Conservation (phyloP, 768 basidiomycete genomes). For the Botryobasidium botryosum region DNA sequence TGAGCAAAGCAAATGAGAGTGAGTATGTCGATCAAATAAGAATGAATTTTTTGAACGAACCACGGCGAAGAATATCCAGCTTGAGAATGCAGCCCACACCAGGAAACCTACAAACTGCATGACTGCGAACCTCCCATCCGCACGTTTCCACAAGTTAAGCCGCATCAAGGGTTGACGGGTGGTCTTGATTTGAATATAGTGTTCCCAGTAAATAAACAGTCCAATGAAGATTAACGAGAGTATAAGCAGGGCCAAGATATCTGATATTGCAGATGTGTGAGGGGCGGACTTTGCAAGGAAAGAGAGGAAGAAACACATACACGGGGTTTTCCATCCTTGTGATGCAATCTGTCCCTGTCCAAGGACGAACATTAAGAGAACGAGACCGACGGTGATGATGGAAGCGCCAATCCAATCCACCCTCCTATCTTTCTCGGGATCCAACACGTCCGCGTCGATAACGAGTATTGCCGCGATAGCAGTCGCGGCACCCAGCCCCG, state of each 20-base stretch:
- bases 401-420: constrained; percentile 68
- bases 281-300: constrained; percentile 5
- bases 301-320: constrained; percentile 22
- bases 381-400: constrained; percentile 45
- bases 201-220: constrained; percentile 50
- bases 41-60: constrained; percentile 14
- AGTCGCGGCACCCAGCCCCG: constrained; percentile 6
- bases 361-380: constrained; percentile 56
- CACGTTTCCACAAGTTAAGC: constrained; percentile 43
- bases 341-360: constrained; percentile 46
- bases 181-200: constrained; percentile 30
- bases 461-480: constrained; percentile 31
- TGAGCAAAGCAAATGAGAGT: not conserved
- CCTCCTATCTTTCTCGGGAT: constrained; percentile 21
- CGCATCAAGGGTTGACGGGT: constrained; percentile 43
- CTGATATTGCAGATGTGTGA: constrained; percentile 18
- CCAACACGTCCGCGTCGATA: constrained; percentile 37
- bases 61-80: constrained; percentile 36
- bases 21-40: not conserved
- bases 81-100: constrained; percentile 27
- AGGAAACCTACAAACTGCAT: constrained; percentile 47
- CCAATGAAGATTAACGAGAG: constrained; percentile 38
- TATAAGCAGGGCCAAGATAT: constrained; percentile 55
- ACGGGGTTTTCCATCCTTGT: constrained; percentile 41
- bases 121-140: constrained; percentile 41